phyloP scores from a whole-genome alignment of 148 eudicot genomes.

The Persicaria tinctoria region DNA sequence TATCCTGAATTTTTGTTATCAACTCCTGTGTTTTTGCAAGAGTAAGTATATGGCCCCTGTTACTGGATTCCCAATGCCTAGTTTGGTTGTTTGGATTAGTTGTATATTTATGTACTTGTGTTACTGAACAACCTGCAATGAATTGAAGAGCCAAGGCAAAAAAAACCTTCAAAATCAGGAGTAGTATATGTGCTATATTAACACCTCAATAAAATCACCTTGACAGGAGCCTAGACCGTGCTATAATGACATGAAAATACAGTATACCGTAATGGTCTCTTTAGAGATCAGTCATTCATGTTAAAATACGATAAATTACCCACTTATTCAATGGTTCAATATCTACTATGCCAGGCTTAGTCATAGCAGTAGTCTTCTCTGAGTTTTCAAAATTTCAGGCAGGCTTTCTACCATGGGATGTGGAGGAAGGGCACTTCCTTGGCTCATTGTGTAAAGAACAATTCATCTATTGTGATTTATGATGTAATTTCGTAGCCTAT shows the following conservation, averaged over 20 bases:
- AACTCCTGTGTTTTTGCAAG: too few species aligned
- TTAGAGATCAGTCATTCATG: neutral
- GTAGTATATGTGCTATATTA: neutral
- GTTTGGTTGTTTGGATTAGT: too few species aligned
- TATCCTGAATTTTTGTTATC: too few species aligned
- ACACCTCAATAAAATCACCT: constrained; percentile 4
- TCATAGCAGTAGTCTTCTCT: neutral
- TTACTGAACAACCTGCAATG: constrained; percentile 40
- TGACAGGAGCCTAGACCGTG: constrained; percentile 1
- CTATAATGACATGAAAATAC: neutral
- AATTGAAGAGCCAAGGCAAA: neutral
- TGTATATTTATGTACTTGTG: too few species aligned
- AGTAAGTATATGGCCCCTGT: too few species aligned
- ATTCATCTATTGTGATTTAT: too few species aligned
- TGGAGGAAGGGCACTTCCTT: neutral
- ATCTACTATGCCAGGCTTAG: neutral
- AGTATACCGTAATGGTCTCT: neutral
- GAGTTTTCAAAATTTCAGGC: neutral
- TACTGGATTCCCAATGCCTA: too few species aligned
- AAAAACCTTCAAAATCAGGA: constrained; percentile 10
- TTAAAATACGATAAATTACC: neutral
- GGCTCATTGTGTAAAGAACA: too few species aligned
- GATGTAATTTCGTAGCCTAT: too few species aligned
- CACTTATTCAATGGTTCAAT: neutral
- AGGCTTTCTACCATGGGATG: neutral